Evolutionary conservation across 805 yeast genomes (phyloP).

Genomic region (Cyberlindnera euphorbiae): DNA sequence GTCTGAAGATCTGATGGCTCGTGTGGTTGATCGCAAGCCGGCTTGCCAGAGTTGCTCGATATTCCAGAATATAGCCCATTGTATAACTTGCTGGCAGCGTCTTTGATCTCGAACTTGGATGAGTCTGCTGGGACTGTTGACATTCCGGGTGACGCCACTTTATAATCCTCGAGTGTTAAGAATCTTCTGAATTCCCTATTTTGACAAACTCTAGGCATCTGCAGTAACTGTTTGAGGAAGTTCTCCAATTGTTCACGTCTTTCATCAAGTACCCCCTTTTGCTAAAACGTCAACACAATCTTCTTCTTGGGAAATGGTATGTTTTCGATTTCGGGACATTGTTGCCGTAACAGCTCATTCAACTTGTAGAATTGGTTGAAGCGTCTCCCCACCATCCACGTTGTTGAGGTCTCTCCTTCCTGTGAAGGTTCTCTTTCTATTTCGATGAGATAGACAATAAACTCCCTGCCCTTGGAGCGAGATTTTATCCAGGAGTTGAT

Average conservation of each 20-base stretch:
- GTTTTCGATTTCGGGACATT: slow-evolving; percentile 47
- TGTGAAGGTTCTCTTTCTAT: slow-evolving; percentile 48
- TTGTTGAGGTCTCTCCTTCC: slow-evolving; percentile 50
- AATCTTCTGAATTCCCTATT: slow-evolving; percentile 71
- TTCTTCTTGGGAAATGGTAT: slow-evolving; percentile 54
- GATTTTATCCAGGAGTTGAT: slow-evolving; percentile 47
- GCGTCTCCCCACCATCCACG: slow-evolving; percentile 89
- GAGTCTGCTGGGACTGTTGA: slow-evolving; percentile 5
- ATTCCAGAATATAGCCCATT: slow-evolving; percentile 18
- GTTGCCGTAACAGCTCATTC: slow-evolving; percentile 55
- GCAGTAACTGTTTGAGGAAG: slow-evolving; percentile 54
- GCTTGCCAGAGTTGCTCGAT: slow-evolving; percentile 10
- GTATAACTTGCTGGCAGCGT: slow-evolving; percentile 20
- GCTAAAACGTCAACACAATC: slow-evolving; percentile 68
- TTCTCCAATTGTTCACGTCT: slow-evolving; percentile 57
- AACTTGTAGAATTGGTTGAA: slow-evolving; percentile 78
- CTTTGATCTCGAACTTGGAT: slow-evolving; percentile 13
- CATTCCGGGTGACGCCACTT: neutral
- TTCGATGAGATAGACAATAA: slow-evolving; percentile 69
- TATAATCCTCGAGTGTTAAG: slow-evolving; percentile 42
- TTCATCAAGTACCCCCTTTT: slow-evolving; percentile 55
- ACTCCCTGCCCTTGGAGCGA: slow-evolving; percentile 52
- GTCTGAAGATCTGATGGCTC: slow-evolving; percentile 22
- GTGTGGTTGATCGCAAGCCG: no score
- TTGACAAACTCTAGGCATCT: slow-evolving; percentile 65